Conservation (phyloP, 2,329 filamentous ascomycete species). For the Elsinoe batatas region DNA sequence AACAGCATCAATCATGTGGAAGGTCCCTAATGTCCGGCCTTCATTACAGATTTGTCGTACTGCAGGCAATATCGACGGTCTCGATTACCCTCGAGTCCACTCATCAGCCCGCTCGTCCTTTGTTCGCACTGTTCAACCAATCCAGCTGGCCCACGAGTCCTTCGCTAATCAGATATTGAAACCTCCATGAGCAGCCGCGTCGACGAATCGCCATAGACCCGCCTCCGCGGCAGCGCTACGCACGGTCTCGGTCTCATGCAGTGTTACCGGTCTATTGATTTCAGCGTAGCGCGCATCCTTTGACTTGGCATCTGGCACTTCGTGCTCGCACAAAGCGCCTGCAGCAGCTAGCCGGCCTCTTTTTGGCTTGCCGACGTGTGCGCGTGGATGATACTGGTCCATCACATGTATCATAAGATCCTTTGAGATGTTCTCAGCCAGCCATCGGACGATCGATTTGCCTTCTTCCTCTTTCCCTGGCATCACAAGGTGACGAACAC, state of each 20-base stretch:
- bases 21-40: neutral
- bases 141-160: neutral
- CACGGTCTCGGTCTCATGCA: conserved; percentile 57
- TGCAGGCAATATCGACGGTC: neutral
- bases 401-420: conserved; percentile 79
- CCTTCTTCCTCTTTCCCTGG: conserved; percentile 68
- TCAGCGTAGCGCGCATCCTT: conserved; percentile 58
- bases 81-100: neutral
- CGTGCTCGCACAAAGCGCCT: conserved; percentile 24
- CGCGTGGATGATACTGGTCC: conserved; percentile 77
- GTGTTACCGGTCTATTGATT: conserved; percentile 61
- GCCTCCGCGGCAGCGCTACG: conserved; percentile 57
- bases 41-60: neutral
- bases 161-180: conserved; percentile 37
- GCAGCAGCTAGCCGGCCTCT: conserved; percentile 22
- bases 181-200: conserved; percentile 48
- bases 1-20: neutral
- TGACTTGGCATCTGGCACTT: conserved; percentile 22
- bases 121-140: neutral
- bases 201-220: conserved; percentile 71
- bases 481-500: conserved; percentile 78
- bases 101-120: neutral
- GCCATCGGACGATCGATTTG: conserved; percentile 62
- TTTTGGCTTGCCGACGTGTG: conserved; percentile 65
- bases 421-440: conserved; percentile 60